A percentile compares a stretch with the other conserved stretches of the same genome.
These are phyloP conservation scores for Calocera viscosa DNA, from an alignment of 768 basidiomycete species.

Conservation along the genomic window DNA sequence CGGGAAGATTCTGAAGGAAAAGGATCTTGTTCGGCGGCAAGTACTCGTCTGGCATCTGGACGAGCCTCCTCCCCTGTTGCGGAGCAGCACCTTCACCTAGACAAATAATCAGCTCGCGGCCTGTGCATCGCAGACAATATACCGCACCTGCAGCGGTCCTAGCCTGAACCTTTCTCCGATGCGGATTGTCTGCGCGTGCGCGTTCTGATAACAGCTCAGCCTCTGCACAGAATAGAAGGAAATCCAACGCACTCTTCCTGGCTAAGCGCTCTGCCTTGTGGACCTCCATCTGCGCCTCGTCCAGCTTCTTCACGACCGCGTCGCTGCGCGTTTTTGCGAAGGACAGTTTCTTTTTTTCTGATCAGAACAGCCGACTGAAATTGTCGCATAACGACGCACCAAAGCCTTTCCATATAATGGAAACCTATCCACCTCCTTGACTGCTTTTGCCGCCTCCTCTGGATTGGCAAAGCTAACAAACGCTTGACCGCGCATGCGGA, in stretches of 20 bases:
- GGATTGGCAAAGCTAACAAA: conserved; percentile 83
- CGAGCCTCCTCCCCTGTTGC: conserved; percentile 59
- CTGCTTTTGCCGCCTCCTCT: conserved; percentile 73
- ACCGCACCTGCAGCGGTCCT: conserved; percentile 73
- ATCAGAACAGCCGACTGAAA: neutral
- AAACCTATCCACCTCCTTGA: conserved; percentile 87
- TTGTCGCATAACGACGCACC: conserved; percentile 37
- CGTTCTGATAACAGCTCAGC: conserved; percentile 36
- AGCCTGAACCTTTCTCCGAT: conserved; percentile 71
- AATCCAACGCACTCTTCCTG: conserved; percentile 68
- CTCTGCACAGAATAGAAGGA: too few relatives aligned
- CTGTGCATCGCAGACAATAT: neutral
- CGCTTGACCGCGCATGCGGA: conserved; percentile 97
- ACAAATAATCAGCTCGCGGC: conserved; percentile 12
- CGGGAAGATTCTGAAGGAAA: conserved; percentile 93
- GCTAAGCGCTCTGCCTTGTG: conserved; percentile 65
- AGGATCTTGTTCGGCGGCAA: conserved; percentile 98
- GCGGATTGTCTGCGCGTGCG: conserved; percentile 78
- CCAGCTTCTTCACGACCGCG: conserved; percentile 67
- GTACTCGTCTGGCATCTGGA: conserved; percentile 99
- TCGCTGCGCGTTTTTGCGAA: conserved; percentile 85
- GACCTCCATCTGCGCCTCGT: conserved; percentile 51
- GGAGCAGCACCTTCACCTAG: conserved; percentile 44
- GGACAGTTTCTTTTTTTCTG: conserved; percentile 68
- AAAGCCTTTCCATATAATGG: conserved; percentile 95